Conservation (phyloP, 2,329 filamentous ascomycete genomes). For the Monosporascus sp. region DNA sequence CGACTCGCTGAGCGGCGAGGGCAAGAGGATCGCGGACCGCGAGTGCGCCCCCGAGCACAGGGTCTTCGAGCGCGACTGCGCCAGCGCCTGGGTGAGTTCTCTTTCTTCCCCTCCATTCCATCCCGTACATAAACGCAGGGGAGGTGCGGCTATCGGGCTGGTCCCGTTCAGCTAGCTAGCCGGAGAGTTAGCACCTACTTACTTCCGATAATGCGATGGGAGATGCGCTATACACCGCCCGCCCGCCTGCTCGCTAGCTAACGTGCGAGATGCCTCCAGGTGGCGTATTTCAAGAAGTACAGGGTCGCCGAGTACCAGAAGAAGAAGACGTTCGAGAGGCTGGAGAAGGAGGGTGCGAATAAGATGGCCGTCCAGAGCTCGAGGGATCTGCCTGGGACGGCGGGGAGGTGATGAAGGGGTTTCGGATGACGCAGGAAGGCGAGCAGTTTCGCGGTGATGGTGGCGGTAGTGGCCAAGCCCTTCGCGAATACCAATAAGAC, state of each 20-base stretch:
- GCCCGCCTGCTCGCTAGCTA: too few species aligned
- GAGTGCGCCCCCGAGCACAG: conserved; percentile 55
- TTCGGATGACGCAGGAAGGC: too few species aligned
- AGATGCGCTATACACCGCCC: too few species aligned
- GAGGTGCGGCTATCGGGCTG: too few species aligned
- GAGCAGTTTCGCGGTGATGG: too few species aligned
- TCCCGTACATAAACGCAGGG: too few species aligned
- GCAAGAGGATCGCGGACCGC: conserved; percentile 48
- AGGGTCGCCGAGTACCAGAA: conserved; percentile 89
- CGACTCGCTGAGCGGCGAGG: conserved; percentile 57
- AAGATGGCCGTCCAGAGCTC: conserved; percentile 41
- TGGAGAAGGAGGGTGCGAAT: conserved; percentile 68
- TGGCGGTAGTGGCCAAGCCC: too few species aligned
- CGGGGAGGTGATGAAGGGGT: too few species aligned
- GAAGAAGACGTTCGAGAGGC: conserved; percentile 68
- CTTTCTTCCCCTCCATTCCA: neutral
- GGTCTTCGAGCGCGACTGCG: conserved; percentile 80
- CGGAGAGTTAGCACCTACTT: too few species aligned
- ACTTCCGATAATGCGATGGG: too few species aligned
- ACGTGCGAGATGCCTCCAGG: conserved; percentile 41
- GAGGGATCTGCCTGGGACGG: neutral
- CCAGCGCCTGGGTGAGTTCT: conserved; percentile 75
- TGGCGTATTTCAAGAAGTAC: conserved; percentile 97
- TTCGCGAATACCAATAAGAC: too few species aligned
- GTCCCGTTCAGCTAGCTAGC: neutral